A percentile compares a stretch with the other conserved stretches of the same genome.
phyloP scores from a whole-genome alignment of 441 rosid genomes.

The Syzygium malaccense region DNA sequence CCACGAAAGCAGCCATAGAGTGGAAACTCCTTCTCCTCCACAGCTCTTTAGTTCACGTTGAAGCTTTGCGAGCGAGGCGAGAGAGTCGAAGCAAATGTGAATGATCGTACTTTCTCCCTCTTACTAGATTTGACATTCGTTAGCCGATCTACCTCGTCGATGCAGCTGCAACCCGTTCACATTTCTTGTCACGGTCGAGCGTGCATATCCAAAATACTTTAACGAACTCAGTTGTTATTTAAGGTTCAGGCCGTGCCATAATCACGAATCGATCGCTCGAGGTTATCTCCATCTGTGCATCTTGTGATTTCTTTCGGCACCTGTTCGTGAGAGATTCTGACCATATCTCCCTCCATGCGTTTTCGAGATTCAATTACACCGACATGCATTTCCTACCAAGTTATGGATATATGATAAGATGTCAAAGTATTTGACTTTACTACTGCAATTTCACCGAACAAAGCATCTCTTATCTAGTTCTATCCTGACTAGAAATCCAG shows the following conservation, averaged over 20 bases:
- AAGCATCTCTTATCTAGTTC: not conserved
- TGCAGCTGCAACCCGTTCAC: fast-evolving
- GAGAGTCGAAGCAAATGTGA: not conserved
- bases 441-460: fast-evolving
- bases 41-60: not conserved
- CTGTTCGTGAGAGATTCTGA: not conserved
- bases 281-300: not conserved
- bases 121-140: not conserved
- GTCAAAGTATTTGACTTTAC: not conserved
- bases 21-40: too few relatives aligned
- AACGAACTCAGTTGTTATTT: not conserved
- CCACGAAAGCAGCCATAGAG: too few relatives aligned
- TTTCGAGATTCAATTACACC: not conserved
- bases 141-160: fast-evolving
- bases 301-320: not conserved
- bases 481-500: not conserved
- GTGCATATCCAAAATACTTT: not conserved
- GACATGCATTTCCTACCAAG: not conserved
- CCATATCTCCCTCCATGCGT: not conserved
- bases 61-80: not conserved
- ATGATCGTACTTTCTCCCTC: not conserved
- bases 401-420: fast-evolving
- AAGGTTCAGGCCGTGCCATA: not conserved
- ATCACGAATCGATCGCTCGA: not conserved
- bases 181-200: not conserved